Percentiles rank a stretch among this genome's conserved stretches.
Conservation (phyloP, 192 early-diverging fungal species). For the Coemansia sp. region DNA sequence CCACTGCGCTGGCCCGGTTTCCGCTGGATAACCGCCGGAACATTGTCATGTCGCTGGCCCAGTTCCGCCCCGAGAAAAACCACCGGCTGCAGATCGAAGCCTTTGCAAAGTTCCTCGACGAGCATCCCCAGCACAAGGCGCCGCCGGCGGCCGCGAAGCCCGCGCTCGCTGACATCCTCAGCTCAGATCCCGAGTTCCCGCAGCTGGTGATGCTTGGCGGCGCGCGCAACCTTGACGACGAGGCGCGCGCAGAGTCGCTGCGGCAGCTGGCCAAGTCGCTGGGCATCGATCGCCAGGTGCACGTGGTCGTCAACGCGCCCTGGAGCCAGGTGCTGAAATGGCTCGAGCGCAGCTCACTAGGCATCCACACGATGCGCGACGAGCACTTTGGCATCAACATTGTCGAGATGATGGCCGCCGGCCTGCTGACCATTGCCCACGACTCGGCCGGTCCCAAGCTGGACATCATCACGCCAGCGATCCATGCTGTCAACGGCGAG, state of each 20-base stretch:
- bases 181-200: slow-evolving; percentile 10
- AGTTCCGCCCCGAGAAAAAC: slow-evolving; percentile 96
- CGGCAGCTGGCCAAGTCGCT: slow-evolving; percentile 47
- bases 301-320: slow-evolving; percentile 77
- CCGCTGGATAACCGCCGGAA: slow-evolving; percentile 54
- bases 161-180: not conserved
- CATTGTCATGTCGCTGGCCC: slow-evolving; percentile 82
- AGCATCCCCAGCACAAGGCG: slow-evolving; percentile 54
- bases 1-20: slow-evolving; percentile 56
- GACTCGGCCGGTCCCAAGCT: slow-evolving; percentile 47
- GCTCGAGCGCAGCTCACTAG: slow-evolving; percentile 64
- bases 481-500: slow-evolving; percentile 6
- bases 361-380: slow-evolving; percentile 94
- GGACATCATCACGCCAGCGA: slow-evolving; percentile 42
- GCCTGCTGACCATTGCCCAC: slow-evolving; percentile 41
- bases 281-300: slow-evolving; percentile 65
- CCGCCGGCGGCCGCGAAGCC: slow-evolving; percentile 13
- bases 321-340: slow-evolving; percentile 63
- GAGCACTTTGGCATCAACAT: slow-evolving; percentile 99
- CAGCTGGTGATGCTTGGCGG: slow-evolving; percentile 81
- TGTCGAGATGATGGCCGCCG: slow-evolving; percentile 90
- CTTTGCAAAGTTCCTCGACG: slow-evolving; percentile 59
- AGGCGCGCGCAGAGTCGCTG: slow-evolving; percentile 60
- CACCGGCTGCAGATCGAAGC: slow-evolving; percentile 79
- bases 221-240: slow-evolving; percentile 75